These are phyloP conservation scores for Malus hybrid DNA, from an alignment of 331 rosid genomes.

Conservation along the genomic window DNA sequence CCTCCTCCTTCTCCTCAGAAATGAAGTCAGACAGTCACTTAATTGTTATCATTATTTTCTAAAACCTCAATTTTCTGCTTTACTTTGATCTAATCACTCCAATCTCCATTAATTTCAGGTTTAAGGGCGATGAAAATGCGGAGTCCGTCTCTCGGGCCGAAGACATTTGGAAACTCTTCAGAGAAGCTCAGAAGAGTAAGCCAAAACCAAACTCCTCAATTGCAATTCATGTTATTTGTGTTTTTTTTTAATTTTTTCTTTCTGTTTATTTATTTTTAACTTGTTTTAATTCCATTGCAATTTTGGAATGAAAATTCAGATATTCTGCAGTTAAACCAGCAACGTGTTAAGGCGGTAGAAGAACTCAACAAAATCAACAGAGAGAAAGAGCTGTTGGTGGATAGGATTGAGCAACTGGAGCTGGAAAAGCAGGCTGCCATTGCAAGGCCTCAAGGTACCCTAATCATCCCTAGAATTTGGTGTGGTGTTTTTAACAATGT, in stretches of 20 bases:
- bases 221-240: background rate
- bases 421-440: slow-evolving; percentile 35
- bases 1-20: slow-evolving; percentile 10
- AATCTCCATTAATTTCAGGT: slow-evolving; percentile 30
- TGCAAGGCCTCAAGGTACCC: slow-evolving; percentile 39
- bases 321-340: slow-evolving; percentile 58
- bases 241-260: background rate
- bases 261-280: background rate
- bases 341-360: slow-evolving; percentile 55
- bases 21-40: slow-evolving; percentile 25
- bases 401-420: slow-evolving; percentile 48
- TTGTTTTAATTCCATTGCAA: background rate
- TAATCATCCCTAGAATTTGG: background rate
- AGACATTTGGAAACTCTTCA: slow-evolving; percentile 64
- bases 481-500: background rate
- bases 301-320: slow-evolving; percentile 21
- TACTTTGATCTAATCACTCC: background rate
- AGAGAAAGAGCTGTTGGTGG: slow-evolving; percentile 48
- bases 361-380: slow-evolving; percentile 41
- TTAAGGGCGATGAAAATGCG: slow-evolving; percentile 29
- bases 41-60: background rate
- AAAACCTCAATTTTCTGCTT: background rate
- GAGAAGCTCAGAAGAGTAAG: slow-evolving; percentile 84
- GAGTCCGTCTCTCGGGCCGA: slow-evolving; percentile 8
- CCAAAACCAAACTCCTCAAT: background rate